Percentiles rank a stretch among this genome's conserved stretches.
Conservation (phyloP, 2,329 filamentous ascomycete genomes). For the Penicillium sp. region DNA sequence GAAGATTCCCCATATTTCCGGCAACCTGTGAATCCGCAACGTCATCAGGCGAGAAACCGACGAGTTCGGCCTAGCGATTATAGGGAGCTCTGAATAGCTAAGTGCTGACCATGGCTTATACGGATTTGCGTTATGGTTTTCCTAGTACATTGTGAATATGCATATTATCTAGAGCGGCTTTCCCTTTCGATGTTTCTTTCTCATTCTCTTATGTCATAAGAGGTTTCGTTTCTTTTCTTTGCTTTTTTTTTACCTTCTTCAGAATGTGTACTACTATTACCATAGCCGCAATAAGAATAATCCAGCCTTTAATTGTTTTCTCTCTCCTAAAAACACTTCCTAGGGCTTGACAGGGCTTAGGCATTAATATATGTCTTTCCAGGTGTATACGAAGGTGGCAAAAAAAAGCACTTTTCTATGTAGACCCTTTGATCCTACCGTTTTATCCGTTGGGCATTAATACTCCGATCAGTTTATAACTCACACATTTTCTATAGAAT, state of each 20-base stretch:
- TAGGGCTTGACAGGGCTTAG: neutral
- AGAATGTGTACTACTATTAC: slow-evolving; percentile 14
- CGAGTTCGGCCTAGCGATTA: slow-evolving; percentile 87
- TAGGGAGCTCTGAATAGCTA: slow-evolving; percentile 62
- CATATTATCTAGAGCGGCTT: slow-evolving; percentile 10
- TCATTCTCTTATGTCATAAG: neutral
- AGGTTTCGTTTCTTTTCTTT: neutral
- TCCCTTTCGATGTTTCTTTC: neutral
- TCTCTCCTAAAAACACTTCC: neutral
- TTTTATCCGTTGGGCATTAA: too few species aligned
- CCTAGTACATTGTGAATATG: slow-evolving; percentile 2
- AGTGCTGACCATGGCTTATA: neutral
- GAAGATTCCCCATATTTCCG: slow-evolving; percentile 93
- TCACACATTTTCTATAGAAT: neutral
- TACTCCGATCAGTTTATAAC: neutral
- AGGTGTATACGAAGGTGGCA: too few species aligned
- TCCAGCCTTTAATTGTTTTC: neutral
- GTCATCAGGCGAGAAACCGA: slow-evolving; percentile 77
- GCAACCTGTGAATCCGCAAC: slow-evolving; percentile 91
- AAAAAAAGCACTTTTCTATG: too few species aligned
- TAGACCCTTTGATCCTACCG: too few species aligned
- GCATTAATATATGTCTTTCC: neutral
- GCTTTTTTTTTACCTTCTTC: neutral
- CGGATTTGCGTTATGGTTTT: neutral
- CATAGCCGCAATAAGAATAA: neutral